These are phyloP conservation scores for Heliamphora pulchella DNA, from an alignment of 179 eudicot genomes.

Conservation along the genomic window DNA sequence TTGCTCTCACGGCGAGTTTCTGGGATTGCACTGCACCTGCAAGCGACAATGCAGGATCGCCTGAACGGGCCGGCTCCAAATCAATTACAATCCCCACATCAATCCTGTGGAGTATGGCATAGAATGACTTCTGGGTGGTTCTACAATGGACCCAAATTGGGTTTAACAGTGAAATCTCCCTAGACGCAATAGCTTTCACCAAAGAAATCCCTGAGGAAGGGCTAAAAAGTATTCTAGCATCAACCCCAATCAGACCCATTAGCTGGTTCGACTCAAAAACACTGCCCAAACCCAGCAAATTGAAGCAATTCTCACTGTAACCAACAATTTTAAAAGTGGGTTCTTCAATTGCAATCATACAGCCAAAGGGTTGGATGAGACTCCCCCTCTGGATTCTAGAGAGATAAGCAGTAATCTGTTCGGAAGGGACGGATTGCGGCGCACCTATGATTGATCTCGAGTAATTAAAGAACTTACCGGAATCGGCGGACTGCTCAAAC, in stretches of 20 bases:
- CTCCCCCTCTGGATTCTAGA: conserved; percentile 43
- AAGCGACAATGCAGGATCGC: conserved; percentile 24
- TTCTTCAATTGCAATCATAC: conserved; percentile 35
- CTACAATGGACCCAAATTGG: conserved; percentile 38
- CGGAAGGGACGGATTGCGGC: conserved; percentile 21
- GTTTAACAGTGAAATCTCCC: conserved; percentile 30
- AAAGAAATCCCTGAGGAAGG: conserved; percentile 28
- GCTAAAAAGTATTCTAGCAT: conserved; percentile 34
- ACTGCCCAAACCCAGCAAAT: conserved; percentile 27
- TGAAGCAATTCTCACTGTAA: conserved; percentile 39
- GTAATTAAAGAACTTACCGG: conserved; percentile 36
- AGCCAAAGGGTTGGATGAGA: conserved; percentile 36
- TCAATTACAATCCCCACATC: conserved; percentile 42
- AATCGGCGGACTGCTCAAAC: conserved; percentile 27
- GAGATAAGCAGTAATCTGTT: conserved; percentile 31
- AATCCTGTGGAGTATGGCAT: conserved; percentile 38
- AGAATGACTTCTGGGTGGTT: conserved; percentile 31
- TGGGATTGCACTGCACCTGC: conserved; percentile 37
- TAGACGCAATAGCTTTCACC: conserved; percentile 21
- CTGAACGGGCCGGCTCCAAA: conserved; percentile 33
- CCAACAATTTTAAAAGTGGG: conserved; percentile 27
- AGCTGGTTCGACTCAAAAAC: conserved; percentile 1
- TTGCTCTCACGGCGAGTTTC: conserved; percentile 36
- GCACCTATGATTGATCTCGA: conserved; percentile 20
- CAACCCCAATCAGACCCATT: conserved; percentile 28